Percentiles rank a stretch among this genome's conserved stretches.
Evolutionary conservation across 2,329 filamentous ascomycete species (phyloP).

Genomic region (Alternaria panax): DNA sequence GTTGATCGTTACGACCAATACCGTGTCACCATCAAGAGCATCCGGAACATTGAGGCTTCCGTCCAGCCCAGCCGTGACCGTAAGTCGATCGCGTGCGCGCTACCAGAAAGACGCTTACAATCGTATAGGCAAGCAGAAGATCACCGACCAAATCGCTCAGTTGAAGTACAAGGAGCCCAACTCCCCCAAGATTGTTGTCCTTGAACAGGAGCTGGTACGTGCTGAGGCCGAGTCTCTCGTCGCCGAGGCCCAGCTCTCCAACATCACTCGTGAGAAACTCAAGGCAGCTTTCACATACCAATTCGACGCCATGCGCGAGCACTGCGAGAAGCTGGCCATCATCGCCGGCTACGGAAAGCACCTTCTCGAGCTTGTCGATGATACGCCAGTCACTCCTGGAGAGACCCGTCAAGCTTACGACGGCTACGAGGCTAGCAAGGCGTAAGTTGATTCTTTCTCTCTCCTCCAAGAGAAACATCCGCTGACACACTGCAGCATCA

Average conservation of each 20-base stretch:
- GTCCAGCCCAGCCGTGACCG: slow-evolving; percentile 97
- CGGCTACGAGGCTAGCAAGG: slow-evolving; percentile 97
- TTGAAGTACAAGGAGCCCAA: slow-evolving; percentile 99
- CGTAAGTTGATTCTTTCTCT: slow-evolving; percentile 50
- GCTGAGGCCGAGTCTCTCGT: slow-evolving; percentile 99
- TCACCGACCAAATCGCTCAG: slow-evolving; percentile 97
- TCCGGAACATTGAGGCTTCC: slow-evolving; percentile 97
- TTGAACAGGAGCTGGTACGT: slow-evolving; percentile 97
- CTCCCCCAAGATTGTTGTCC: slow-evolving; percentile 94
- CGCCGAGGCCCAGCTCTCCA: slow-evolving; percentile 96
- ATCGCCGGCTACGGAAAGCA: slow-evolving; percentile 98
- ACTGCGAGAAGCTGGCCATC: slow-evolving; percentile 97
- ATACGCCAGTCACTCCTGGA: slow-evolving; percentile 94
- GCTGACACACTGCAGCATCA: slow-evolving; percentile 68
- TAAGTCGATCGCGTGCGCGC: slow-evolving; percentile 58
- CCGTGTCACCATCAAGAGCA: slow-evolving; percentile 98
- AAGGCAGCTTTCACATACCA: slow-evolving; percentile 98
- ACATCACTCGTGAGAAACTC: slow-evolving; percentile 99
- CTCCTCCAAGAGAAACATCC: neutral
- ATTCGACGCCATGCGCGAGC: slow-evolving; percentile 95
- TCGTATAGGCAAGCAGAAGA: slow-evolving; percentile 89
- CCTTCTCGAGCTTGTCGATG: slow-evolving; percentile 94
- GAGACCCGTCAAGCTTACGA: slow-evolving; percentile 97
- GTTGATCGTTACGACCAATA: slow-evolving; percentile 99
- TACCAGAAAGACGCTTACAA: slow-evolving; percentile 7